These are phyloP conservation scores for Tillandsia leiboldiana DNA, from an alignment of 176 grass and related monocot genomes.

Conservation along the genomic window DNA sequence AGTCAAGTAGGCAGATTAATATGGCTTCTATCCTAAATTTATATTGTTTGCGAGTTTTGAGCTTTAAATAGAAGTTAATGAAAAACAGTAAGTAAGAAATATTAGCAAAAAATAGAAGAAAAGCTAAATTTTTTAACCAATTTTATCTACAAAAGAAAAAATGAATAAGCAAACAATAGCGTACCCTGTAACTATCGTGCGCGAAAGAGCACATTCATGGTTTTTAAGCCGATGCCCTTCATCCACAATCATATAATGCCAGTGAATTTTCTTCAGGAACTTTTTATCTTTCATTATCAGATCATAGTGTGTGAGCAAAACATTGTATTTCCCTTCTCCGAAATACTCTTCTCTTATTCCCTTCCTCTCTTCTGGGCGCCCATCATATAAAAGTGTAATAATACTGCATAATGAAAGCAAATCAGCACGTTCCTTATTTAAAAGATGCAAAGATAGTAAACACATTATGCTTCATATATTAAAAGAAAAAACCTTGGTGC, in stretches of 20 bases:
- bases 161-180: conserved; percentile 15
- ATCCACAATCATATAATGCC: conserved; percentile 96
- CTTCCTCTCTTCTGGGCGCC: conserved; percentile 91
- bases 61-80: too few species aligned
- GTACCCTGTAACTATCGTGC: conserved; percentile 80
- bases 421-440: not conserved
- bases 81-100: not conserved
- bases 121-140: not conserved
- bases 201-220: conserved; percentile 95
- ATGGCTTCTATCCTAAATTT: too few species aligned
- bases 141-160: not conserved
- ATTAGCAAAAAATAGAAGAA: not conserved
- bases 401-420: conserved; percentile 52
- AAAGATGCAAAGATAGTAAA: conserved; percentile 18
- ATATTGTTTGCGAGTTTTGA: too few species aligned
- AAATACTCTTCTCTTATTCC: conserved; percentile 73
- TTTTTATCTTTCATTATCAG: conserved; percentile 99
- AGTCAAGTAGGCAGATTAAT: too few species aligned
- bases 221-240: conserved; percentile 99
- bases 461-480: not conserved
- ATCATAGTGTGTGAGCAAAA: conserved; percentile 98
- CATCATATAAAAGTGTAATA: conserved; percentile 83
- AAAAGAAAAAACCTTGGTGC: conserved; percentile 64
- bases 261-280: conserved; percentile 93
- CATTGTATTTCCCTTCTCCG: conserved; percentile 63